phyloP scores from a whole-genome alignment of 2,329 filamentous ascomycete genomes.

The Sporothrix phasma region DNA sequence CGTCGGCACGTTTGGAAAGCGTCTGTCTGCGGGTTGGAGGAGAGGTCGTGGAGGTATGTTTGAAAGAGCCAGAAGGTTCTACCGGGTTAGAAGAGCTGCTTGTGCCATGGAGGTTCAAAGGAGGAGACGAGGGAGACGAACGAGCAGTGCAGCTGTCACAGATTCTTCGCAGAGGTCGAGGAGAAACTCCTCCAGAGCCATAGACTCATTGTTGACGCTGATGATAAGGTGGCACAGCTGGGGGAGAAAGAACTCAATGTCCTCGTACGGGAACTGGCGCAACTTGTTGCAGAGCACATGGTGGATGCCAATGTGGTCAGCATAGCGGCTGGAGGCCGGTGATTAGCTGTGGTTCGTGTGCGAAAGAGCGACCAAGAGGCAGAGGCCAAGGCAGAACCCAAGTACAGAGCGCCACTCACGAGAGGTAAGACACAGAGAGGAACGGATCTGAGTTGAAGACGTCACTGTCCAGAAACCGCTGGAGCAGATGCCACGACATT shows the following conservation, averaged over 20 bases:
- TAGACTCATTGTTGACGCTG: conserved; percentile 82
- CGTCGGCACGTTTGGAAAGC: conserved; percentile 73
- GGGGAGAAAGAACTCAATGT: conserved; percentile 86
- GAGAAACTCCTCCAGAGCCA: conserved; percentile 82
- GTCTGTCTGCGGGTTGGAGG: conserved; percentile 62
- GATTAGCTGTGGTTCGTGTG: too few species aligned
- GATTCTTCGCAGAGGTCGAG: conserved; percentile 80
- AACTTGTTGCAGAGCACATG: conserved; percentile 83
- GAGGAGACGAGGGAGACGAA: conserved; percentile 35
- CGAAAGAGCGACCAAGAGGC: not conserved
- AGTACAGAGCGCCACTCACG: conserved; percentile 43
- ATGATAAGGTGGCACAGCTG: conserved; percentile 82
- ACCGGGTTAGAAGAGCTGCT: conserved; percentile 7
- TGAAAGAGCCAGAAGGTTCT: conserved; percentile 92
- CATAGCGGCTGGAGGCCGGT: conserved; percentile 55
- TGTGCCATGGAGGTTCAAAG: too few species aligned
- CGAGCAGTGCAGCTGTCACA: conserved; percentile 71
- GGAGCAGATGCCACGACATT: conserved; percentile 79
- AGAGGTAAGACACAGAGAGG: conserved; percentile 78
- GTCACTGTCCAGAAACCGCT: conserved; percentile 86
- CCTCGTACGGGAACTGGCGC: conserved; percentile 79
- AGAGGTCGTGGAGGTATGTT: conserved; percentile 75
- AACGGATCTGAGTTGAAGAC: conserved; percentile 89
- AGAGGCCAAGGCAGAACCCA: too few species aligned
- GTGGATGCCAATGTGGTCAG: conserved; percentile 82